Conservation (phyloP, 1,284 basidiomycete species). For the Cryptococcus wingfieldii region DNA sequence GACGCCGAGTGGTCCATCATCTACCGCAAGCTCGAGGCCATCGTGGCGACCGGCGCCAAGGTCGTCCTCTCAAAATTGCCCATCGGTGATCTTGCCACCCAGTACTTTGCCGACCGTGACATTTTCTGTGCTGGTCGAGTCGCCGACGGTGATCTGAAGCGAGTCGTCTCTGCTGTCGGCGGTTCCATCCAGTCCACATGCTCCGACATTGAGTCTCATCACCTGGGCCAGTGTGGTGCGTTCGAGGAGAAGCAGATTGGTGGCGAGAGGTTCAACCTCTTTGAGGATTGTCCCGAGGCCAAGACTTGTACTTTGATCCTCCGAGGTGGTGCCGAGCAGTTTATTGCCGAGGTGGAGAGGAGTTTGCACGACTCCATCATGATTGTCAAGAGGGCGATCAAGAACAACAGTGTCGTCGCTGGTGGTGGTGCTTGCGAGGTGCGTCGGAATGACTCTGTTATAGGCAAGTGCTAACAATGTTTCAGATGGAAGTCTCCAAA, state of each 20-base stretch:
- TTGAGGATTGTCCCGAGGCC: slow-evolving; percentile 89
- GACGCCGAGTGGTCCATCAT: slow-evolving; percentile 99
- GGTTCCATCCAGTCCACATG: slow-evolving; percentile 94
- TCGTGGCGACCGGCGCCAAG: slow-evolving; percentile 93
- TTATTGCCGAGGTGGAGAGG: slow-evolving; percentile 96
- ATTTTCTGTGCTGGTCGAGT: slow-evolving; percentile 99
- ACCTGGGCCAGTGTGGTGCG: slow-evolving; percentile 83
- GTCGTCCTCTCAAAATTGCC: slow-evolving; percentile 97
- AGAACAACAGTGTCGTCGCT: slow-evolving; percentile 92
- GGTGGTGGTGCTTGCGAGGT: slow-evolving; percentile 97
- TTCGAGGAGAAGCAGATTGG: slow-evolving; percentile 97
- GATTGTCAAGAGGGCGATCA: slow-evolving; percentile 97
- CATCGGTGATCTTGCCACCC: slow-evolving; percentile 96
- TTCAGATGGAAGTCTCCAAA: slow-evolving; percentile 91
- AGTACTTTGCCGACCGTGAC: slow-evolving; percentile 98
- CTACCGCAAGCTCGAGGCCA: slow-evolving; percentile 93
- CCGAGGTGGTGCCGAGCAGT: slow-evolving; percentile 96
- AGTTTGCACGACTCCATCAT: slow-evolving; percentile 98
- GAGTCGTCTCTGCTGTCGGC: slow-evolving; percentile 93
- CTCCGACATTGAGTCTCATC: slow-evolving; percentile 82
- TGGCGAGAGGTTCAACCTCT: slow-evolving; percentile 95
- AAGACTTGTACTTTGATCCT: slow-evolving; percentile 96
- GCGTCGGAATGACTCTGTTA: slow-evolving; percentile 23
- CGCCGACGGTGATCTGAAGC: slow-evolving; percentile 79
- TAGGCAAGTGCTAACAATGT: background rate